These are phyloP conservation scores for Asclepias syriaca DNA, from an alignment of 257 asterid species.

Conservation along the genomic window DNA sequence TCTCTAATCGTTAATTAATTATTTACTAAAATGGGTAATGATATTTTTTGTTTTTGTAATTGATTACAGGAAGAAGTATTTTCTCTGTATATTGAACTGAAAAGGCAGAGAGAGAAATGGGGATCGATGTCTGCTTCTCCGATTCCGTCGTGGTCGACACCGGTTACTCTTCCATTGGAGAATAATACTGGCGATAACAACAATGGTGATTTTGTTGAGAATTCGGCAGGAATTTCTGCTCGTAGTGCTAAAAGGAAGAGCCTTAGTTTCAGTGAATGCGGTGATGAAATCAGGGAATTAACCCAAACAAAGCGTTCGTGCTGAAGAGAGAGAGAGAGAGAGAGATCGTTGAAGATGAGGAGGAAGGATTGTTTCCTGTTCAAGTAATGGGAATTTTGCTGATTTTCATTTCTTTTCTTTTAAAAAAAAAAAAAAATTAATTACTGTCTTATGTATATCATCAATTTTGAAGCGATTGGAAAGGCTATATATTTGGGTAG, in stretches of 20 bases:
- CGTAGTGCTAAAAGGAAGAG: conserved; percentile 41
- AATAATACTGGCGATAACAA: background rate
- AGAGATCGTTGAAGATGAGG: background rate
- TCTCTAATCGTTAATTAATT: background rate
- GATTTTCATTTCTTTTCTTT: no score
- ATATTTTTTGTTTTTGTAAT: background rate
- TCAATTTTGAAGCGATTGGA: no score
- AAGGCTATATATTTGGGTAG: no score
- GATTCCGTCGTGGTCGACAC: conserved; percentile 15
- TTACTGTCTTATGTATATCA: no score
- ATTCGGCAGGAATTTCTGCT: conserved; percentile 21
- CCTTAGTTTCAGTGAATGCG: conserved; percentile 37
- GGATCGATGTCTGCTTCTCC: conserved; percentile 26
- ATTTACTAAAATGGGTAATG: no score
- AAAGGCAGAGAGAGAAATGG: conserved; percentile 22
- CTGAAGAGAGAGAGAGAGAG: background rate
- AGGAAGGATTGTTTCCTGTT: background rate
- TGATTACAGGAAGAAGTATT: conserved; percentile 42
- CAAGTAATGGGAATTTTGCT: no score
- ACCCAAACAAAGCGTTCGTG: background rate
- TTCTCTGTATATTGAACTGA: conserved; percentile 33
- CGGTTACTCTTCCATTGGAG: conserved; percentile 8
- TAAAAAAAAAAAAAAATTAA: no score
- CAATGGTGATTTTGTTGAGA: conserved; percentile 14
- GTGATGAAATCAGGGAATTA: conserved; percentile 4